These are phyloP conservation scores for Leavenworthia alabamica DNA, from an alignment of 345 rosid species.

Conservation along the genomic window DNA sequence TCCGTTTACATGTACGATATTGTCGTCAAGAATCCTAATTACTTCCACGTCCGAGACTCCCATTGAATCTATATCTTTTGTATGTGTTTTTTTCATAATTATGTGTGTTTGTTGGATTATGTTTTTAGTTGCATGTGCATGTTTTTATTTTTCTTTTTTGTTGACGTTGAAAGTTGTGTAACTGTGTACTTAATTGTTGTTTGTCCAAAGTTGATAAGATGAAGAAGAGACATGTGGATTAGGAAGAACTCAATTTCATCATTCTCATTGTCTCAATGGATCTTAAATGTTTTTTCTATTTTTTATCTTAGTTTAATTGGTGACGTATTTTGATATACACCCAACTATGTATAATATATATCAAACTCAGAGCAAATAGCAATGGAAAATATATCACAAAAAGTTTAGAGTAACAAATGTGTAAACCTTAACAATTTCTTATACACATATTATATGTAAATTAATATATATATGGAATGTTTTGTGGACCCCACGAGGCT, in stretches of 20 bases:
- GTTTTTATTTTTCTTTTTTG: background rate
- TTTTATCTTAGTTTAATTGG: background rate
- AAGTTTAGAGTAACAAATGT: background rate
- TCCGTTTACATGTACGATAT: conserved; percentile 77
- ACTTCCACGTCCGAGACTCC: conserved; percentile 58
- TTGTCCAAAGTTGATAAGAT: conserved; percentile 4
- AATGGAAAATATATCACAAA: background rate
- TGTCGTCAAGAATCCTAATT: conserved; percentile 64
- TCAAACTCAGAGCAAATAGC: background rate
- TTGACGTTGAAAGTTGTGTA: background rate
- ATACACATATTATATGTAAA: too few species aligned
- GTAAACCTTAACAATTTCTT: background rate
- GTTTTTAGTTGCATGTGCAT: conserved; percentile 20
- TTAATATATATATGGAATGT: background rate
- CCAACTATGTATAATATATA: background rate
- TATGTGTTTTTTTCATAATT: background rate
- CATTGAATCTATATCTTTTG: background rate
- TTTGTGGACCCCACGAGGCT: conserved; percentile 4
- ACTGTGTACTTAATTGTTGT: background rate
- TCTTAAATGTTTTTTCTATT: background rate
- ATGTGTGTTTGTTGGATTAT: background rate
- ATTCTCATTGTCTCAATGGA: background rate
- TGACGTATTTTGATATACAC: background rate
- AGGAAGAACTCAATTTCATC: background rate
- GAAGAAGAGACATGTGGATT: background rate